A percentile compares a stretch with the other conserved stretches of the same genome.
Evolutionary conservation across 106 monocot genomes (phyloP).

Genomic region (Dendrobium chrysotoxum): DNA sequence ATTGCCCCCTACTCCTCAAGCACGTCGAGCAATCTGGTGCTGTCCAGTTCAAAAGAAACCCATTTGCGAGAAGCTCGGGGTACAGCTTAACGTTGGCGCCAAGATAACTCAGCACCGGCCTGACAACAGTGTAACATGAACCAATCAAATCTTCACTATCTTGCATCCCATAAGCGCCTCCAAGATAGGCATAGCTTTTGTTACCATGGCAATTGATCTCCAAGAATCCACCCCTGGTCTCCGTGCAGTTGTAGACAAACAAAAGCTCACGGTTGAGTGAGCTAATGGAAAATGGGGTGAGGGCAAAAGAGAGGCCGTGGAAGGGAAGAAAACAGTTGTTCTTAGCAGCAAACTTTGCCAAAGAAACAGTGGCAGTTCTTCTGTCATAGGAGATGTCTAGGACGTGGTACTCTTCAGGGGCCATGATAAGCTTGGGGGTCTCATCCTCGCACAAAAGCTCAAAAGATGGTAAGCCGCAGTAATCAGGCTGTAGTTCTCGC

Average conservation of each 20-base stretch:
- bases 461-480: constrained; percentile 29
- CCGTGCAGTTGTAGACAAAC: constrained; percentile 23
- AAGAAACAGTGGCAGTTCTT: constrained; percentile 6
- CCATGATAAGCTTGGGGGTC: constrained; percentile 4
- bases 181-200: neutral
- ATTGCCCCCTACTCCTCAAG: constrained; percentile 21
- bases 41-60: constrained; percentile 20
- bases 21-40: constrained; percentile 22
- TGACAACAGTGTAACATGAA: neutral
- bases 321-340: neutral
- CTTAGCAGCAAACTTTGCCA: neutral
- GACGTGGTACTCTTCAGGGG: constrained; percentile 4
- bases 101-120: constrained; percentile 7
- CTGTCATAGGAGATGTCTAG: constrained; percentile 25
- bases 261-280: constrained; percentile 12
- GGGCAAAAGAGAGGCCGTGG: constrained; percentile 9
- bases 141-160: neutral
- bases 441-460: constrained; percentile 11
- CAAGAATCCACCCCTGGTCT: neutral
- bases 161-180: neutral
- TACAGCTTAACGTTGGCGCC: constrained; percentile 8
- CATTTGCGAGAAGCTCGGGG: constrained; percentile 1
- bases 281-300: constrained; percentile 25
- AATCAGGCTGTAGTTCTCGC: constrained; percentile 1
- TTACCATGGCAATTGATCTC: constrained; percentile 5